Percentiles rank a stretch among this genome's conserved stretches.
These are phyloP conservation scores for Paecilomyces niveus DNA, from an alignment of 2,329 filamentous ascomycete genomes.

Conservation along the genomic window DNA sequence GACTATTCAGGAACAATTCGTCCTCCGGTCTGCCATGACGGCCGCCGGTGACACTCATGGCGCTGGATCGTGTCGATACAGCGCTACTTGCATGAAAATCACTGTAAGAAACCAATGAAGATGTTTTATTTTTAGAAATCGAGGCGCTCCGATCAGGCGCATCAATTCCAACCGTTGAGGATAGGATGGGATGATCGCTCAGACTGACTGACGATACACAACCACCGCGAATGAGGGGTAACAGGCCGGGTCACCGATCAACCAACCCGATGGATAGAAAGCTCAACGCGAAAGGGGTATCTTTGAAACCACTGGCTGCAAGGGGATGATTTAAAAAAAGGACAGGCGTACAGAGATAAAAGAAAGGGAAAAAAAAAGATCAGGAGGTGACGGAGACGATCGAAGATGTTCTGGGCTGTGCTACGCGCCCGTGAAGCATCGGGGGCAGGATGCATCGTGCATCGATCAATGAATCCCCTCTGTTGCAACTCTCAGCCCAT, in stretches of 20 bases:
- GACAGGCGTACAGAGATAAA: neutral
- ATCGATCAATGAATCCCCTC: neutral
- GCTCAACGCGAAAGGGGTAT: neutral
- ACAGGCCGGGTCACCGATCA: neutral
- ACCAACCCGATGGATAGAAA: neutral
- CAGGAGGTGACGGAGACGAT: neutral
- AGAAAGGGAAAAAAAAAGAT: neutral
- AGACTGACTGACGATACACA: neutral
- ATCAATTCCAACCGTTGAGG: neutral
- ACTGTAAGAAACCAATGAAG: constrained; percentile 3
- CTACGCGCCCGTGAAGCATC: neutral
- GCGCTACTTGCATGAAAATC: neutral
- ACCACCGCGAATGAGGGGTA: neutral
- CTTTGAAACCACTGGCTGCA: neutral
- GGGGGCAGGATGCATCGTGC: neutral
- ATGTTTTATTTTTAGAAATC: neutral
- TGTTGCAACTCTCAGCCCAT: neutral
- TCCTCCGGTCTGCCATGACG: constrained; percentile 64
- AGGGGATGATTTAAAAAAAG: neutral
- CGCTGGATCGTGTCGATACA: constrained; percentile 7
- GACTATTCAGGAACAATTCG: constrained; percentile 67
- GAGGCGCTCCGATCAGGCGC: neutral
- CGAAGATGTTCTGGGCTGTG: neutral
- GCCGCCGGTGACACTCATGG: constrained; percentile 38
- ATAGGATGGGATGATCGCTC: neutral